phyloP scores from a whole-genome alignment of 805 yeast species.

The Dipodascus albidus region DNA sequence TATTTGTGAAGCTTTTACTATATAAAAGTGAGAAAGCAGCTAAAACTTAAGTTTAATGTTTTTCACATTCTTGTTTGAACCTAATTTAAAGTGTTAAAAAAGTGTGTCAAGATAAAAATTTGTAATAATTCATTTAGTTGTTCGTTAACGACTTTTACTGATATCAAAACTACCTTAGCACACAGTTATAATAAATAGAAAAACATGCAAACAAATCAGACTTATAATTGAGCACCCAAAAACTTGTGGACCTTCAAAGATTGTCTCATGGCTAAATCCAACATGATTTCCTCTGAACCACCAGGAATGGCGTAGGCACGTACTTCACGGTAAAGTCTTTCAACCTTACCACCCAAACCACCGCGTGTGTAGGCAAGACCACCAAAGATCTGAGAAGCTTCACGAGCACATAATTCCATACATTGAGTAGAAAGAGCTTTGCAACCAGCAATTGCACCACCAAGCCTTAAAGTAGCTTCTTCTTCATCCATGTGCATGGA shows the following conservation, averaged over 20 bases:
- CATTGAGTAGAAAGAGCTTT: conserved; percentile 31
- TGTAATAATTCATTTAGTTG: too few species aligned
- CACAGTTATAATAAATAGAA: too few species aligned
- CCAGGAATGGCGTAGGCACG: conserved; percentile 35
- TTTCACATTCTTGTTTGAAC: too few species aligned
- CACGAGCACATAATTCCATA: conserved; percentile 33
- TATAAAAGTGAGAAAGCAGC: too few species aligned
- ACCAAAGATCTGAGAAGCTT: conserved; percentile 33
- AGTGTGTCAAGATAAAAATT: too few species aligned
- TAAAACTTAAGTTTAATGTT: too few species aligned
- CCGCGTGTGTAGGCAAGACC: conserved; percentile 34
- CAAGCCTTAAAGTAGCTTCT: conserved; percentile 28
- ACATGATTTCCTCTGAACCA: conserved; percentile 35
- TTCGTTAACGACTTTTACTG: too few species aligned
- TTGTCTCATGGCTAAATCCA: conserved; percentile 31
- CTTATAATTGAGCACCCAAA: conserved; percentile 30
- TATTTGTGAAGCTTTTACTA: too few species aligned
- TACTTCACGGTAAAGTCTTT: conserved; percentile 33
- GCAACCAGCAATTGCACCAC: conserved; percentile 33
- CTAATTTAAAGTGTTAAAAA: too few species aligned
- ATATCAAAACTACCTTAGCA: too few species aligned
- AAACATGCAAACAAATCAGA: not conserved
- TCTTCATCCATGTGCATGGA: conserved; percentile 21
- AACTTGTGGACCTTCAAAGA: conserved; percentile 28
- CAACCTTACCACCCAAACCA: conserved; percentile 33